Conservation (phyloP, 371 early-diverging fungal species). For the Apophysomyces sp. region DNA sequence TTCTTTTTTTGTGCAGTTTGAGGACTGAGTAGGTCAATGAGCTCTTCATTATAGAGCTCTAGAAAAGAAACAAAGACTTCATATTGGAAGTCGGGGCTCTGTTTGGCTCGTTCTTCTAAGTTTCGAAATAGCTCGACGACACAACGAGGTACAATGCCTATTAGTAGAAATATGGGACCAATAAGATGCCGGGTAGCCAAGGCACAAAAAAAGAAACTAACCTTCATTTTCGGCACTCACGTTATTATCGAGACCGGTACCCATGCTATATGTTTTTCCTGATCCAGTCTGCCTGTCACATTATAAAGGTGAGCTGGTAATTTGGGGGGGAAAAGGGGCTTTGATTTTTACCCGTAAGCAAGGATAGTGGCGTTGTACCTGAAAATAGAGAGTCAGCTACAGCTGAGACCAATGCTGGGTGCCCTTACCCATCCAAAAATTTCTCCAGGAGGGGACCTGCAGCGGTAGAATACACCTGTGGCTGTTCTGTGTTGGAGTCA, state of each 20-base stretch:
- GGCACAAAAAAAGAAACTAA: conserved; percentile 4
- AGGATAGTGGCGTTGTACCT: conserved; percentile 89
- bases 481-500: conserved; percentile 69
- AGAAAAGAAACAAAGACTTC: conserved; percentile 65
- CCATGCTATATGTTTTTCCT: conserved; percentile 99
- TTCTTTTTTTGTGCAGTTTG: conserved; percentile 39
- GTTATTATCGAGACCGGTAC: conserved; percentile 58
- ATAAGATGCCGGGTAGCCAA: background rate
- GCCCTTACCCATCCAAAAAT: conserved; percentile 84
- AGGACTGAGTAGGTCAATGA: conserved; percentile 74
- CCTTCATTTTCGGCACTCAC: conserved; percentile 48
- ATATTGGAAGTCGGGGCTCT: conserved; percentile 42
- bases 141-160: conserved; percentile 86
- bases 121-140: conserved; percentile 61
- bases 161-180: conserved; percentile 1
- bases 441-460: conserved; percentile 78
- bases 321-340: background rate
- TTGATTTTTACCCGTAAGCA: conserved; percentile 86
- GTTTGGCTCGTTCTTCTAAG: conserved; percentile 31
- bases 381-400: background rate
- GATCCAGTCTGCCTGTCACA: conserved; percentile 77
- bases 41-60: conserved; percentile 97
- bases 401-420: background rate
- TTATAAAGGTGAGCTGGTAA: too few species aligned
- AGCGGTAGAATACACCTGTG: conserved; percentile 68